Evolutionary conservation across 495 filamentous ascomycete genomes (phyloP), one percentile per base, ranked within the genome.

Genomic region (Cercophora newfieldiana): DNA sequence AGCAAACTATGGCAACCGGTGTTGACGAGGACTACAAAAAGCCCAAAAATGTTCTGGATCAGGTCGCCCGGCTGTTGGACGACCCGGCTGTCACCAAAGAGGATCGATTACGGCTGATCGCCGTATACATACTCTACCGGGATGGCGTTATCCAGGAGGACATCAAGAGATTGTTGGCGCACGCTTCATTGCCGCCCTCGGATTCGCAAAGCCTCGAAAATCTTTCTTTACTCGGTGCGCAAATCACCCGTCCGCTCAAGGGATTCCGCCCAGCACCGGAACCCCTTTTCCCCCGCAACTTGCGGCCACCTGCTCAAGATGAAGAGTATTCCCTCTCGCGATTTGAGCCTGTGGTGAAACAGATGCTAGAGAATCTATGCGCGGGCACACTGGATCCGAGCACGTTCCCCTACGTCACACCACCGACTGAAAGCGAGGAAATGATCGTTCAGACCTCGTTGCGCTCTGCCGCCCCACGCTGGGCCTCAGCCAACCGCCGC

Each of bases 1-100:
- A 99, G 73, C 79, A 94, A 80, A 90, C 87, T 30, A 81, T 98
- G 64, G 91, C 94, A 25, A 98, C 96, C 3, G 95, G 96, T 14
- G 82, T 96, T 1, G 95, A 98, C 71, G 95, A 98, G 71, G 93
- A 97, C 70, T 90, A 88, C 72, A 90, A 90, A 67, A 95, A 94
- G 74, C 91, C 94, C 44, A 97, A 97, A 78, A 90, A 93, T 68
- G 71, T 97, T 30, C 87, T 92, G 30, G 90, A 95, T 60, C 88
- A 94, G 64, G 83, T 98, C 28, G 90, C 97, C 10, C 89, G 94
- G 24, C 79, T 96, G 24, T 79, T 98, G 0, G 95, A 98, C 73
- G 93, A 98, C 65, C 86, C 88, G 37, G 82, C 80, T 28, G 83
- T 94, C 53, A 81, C 78, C 1, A 83, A 81, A 12, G 76, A 85